A percentile compares a stretch with the other conserved stretches of the same genome.
Conservation (phyloP, 495 filamentous ascomycete species). For the Neurospora sp. region DNA sequence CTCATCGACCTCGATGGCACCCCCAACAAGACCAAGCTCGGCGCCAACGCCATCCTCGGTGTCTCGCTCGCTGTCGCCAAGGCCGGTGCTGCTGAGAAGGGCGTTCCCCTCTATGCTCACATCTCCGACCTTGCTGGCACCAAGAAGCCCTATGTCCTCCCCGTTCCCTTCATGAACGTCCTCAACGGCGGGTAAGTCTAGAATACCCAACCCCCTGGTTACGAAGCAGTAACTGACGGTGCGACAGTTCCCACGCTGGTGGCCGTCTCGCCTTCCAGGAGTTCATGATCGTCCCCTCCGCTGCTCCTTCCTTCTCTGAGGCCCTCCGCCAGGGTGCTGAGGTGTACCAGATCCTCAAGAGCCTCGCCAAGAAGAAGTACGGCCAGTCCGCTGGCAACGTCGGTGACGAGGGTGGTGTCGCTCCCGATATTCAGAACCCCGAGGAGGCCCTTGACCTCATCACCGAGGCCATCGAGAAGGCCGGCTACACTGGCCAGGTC, state of each 20-base stretch:
- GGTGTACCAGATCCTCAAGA: slow-evolving; percentile 97
- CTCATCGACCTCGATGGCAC: slow-evolving; percentile 94
- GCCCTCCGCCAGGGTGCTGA: slow-evolving; percentile 91
- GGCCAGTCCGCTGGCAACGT: slow-evolving; percentile 98
- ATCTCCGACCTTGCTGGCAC: slow-evolving; percentile 97
- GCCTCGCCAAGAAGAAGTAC: slow-evolving; percentile 98
- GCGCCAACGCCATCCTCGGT: slow-evolving; percentile 98
- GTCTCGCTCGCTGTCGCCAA: slow-evolving; percentile 94
- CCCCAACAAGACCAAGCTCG: slow-evolving; percentile 92
- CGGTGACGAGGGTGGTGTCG: slow-evolving; percentile 99
- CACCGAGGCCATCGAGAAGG: slow-evolving; percentile 82
- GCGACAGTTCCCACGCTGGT: slow-evolving; percentile 76
- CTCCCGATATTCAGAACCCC: slow-evolving; percentile 94
- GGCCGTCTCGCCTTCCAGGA: slow-evolving; percentile 99
- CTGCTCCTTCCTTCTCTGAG: slow-evolving; percentile 82
- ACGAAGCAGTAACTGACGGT: slow-evolving; percentile 16
- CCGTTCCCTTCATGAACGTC: slow-evolving; percentile 99
- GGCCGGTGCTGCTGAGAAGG: slow-evolving; percentile 97
- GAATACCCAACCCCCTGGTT: not conserved
- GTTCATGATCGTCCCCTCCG: slow-evolving; percentile 97
- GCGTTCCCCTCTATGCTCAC: slow-evolving; percentile 93
- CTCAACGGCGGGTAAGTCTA: slow-evolving; percentile 77
- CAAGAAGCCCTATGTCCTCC: slow-evolving; percentile 99
- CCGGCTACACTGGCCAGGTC: slow-evolving; percentile 90
- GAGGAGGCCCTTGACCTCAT: slow-evolving; percentile 97